These are phyloP conservation scores for Xylaria longipes DNA, from an alignment of 495 filamentous ascomycete species.

Conservation along the genomic window DNA sequence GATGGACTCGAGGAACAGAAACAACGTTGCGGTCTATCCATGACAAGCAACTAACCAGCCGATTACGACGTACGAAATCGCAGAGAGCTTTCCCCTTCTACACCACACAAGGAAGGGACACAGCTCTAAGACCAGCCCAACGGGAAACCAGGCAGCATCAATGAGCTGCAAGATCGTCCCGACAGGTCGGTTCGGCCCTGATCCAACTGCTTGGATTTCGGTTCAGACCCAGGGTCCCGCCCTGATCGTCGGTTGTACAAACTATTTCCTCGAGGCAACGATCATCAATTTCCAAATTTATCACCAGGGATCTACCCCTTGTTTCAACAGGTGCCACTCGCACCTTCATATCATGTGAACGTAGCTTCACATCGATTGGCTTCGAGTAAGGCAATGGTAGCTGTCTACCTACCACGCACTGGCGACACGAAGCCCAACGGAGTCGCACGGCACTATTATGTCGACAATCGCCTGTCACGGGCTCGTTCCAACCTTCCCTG, in stretches of 20 bases:
- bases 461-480: background rate
- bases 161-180: background rate
- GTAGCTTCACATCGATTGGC: background rate
- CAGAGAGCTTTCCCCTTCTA: background rate
- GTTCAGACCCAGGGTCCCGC: background rate
- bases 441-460: background rate
- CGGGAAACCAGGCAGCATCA: background rate
- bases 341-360: background rate
- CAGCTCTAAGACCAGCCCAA: background rate
- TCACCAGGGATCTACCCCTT: constrained; percentile 13
- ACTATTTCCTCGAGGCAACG: constrained; percentile 10
- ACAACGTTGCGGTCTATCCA: background rate
- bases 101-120: background rate
- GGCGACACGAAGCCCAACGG: background rate
- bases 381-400: background rate
- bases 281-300: constrained; percentile 22
- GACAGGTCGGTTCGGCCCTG: background rate
- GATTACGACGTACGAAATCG: constrained; percentile 1
- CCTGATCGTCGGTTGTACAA: constrained; percentile 22
- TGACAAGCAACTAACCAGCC: background rate
- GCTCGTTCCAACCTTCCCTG: background rate
- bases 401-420: background rate
- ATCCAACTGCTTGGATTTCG: background rate
- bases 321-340: background rate
- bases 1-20: background rate